Conservation (phyloP, 2,329 filamentous ascomycete genomes). For the Hyphodiscus sp. region DNA sequence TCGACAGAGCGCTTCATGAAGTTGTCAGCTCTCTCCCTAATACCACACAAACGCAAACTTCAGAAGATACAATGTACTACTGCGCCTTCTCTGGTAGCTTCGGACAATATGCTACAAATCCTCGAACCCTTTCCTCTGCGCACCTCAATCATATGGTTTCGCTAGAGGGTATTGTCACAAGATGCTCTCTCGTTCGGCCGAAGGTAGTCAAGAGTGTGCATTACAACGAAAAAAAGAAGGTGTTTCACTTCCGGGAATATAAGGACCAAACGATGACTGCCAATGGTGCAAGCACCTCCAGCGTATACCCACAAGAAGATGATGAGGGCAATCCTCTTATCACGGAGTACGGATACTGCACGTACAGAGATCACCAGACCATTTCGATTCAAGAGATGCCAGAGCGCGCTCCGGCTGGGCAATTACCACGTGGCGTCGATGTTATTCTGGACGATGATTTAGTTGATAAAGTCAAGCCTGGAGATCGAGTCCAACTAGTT, state of each 20-base stretch:
- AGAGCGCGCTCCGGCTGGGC: slow-evolving; percentile 88
- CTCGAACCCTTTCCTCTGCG: slow-evolving; percentile 79
- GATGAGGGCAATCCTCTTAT: slow-evolving; percentile 86
- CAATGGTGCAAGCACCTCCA: slow-evolving; percentile 79
- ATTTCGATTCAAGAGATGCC: slow-evolving; percentile 99
- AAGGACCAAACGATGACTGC: slow-evolving; percentile 94
- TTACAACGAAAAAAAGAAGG: slow-evolving; percentile 80
- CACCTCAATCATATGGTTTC: slow-evolving; percentile 97
- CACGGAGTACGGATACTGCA: slow-evolving; percentile 94
- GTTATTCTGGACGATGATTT: slow-evolving; percentile 96
- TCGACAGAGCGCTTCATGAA: slow-evolving; percentile 84
- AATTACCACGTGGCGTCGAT: slow-evolving; percentile 90
- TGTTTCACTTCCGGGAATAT: slow-evolving; percentile 86
- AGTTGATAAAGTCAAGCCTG: slow-evolving; percentile 90
- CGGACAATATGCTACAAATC: slow-evolving; percentile 90
- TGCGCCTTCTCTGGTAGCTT: slow-evolving; percentile 97
- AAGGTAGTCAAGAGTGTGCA: slow-evolving; percentile 99
- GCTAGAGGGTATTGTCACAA: slow-evolving; percentile 93
- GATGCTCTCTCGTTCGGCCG: slow-evolving; percentile 88
- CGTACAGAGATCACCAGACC: slow-evolving; percentile 93
- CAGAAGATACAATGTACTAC: slow-evolving; percentile 81
- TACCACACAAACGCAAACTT: slow-evolving; percentile 67
- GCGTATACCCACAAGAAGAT: slow-evolving; percentile 90
- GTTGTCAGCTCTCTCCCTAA: slow-evolving; percentile 76
- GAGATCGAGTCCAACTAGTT: slow-evolving; percentile 94